A percentile compares a stretch with the other conserved stretches of the same genome.
Evolutionary conservation across 106 monocot genomes (phyloP).

Genomic region (Posidonia australis): DNA sequence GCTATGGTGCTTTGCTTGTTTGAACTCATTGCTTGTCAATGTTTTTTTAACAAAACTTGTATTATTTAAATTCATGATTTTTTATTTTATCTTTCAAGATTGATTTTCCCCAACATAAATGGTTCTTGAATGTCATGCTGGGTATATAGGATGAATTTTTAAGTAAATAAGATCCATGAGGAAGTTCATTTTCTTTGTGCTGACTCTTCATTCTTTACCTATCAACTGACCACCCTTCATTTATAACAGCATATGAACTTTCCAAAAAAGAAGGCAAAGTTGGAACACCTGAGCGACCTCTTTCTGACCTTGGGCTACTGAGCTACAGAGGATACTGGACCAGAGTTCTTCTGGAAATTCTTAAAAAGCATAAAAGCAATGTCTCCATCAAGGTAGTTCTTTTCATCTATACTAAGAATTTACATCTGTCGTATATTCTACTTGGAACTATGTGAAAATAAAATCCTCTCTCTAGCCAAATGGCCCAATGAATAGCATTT

Average conservation of each 20-base stretch:
- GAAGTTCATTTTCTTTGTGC: neutral
- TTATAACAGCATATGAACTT: constrained; percentile 78
- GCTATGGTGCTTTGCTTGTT: no score
- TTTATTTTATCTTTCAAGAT: no score
- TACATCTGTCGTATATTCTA: no score
- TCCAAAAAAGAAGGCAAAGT: constrained; percentile 99
- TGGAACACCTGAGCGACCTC: constrained; percentile 90
- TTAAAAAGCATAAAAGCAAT: constrained; percentile 95
- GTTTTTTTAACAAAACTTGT: no score
- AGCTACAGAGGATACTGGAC: constrained; percentile 98
- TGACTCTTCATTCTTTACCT: neutral
- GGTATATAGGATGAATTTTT: no score
- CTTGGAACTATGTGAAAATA: no score
- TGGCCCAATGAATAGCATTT: no score
- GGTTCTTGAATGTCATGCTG: no score
- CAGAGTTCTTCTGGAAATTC: constrained; percentile 80
- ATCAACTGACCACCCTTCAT: neutral
- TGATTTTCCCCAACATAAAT: no score
- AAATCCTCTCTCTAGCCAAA: no score
- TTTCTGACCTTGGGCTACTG: constrained; percentile 85
- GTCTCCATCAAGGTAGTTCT: constrained; percentile 81
- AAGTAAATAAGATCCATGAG: neutral
- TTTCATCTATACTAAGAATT: neutral
- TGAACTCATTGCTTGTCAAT: no score
- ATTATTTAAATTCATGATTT: no score